A percentile compares a stretch with the other conserved stretches of the same genome.
phyloP scores from a whole-genome alignment of 768 basidiomycete species.

The Pleurotus ostreatus region DNA sequence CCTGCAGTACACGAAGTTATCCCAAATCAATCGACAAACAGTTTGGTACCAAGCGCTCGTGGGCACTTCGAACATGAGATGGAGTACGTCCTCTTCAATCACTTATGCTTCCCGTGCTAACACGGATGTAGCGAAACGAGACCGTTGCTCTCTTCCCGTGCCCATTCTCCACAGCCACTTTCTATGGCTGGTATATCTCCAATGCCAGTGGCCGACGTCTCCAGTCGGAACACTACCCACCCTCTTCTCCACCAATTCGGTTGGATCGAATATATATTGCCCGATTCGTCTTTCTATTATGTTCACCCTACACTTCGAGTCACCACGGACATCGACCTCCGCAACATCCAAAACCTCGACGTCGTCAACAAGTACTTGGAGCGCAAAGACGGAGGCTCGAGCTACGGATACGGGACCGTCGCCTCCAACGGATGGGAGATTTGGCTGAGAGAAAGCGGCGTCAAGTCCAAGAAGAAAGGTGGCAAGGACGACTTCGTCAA shows the following conservation, averaged over 20 bases:
- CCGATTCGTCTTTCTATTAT: conserved; percentile 69
- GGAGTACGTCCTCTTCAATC: conserved; percentile 21
- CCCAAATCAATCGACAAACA: conserved; percentile 22
- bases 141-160: conserved; percentile 44
- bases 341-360: conserved; percentile 45
- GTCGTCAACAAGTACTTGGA: conserved; percentile 47
- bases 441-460: conserved; percentile 50
- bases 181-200: conserved; percentile 20
- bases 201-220: conserved; percentile 15
- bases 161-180: conserved; percentile 17
- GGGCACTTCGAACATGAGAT: conserved; percentile 16
- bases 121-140: conserved; percentile 40
- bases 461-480: conserved; percentile 21
- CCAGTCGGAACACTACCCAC: conserved; percentile 19
- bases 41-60: neutral
- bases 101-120: neutral
- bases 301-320: conserved; percentile 56
- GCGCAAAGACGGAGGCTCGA: conserved; percentile 20
- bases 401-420: conserved; percentile 16
- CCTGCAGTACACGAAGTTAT: conserved; percentile 39
- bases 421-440: conserved; percentile 46
- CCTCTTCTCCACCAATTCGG: conserved; percentile 52
- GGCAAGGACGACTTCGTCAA: conserved; percentile 32
- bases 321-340: conserved; percentile 70
- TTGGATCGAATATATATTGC: conserved; percentile 75